A percentile compares a stretch with the other conserved stretches of the same genome.
Evolutionary conservation across 1,139 yeast genomes (phyloP).

Genomic region (Hansenula sp.): DNA sequence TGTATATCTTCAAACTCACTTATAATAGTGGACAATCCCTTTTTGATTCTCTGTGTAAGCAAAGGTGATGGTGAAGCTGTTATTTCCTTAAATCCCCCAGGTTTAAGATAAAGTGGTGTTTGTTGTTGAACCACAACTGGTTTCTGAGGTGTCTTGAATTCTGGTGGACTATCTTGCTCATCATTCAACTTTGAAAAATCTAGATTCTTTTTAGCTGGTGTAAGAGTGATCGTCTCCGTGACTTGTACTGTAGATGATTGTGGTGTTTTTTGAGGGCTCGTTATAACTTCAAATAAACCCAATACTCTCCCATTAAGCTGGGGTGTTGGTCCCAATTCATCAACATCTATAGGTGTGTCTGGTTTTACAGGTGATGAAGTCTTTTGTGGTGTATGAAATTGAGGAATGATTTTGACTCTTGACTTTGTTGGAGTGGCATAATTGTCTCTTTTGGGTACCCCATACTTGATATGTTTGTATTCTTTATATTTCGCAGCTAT

Average conservation of each 20-base stretch:
- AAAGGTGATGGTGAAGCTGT: conserved; percentile 27
- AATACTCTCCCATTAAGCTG: conserved; percentile 66
- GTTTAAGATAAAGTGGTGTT: conserved; percentile 24
- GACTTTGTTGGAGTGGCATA: conserved; percentile 3
- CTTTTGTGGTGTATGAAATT: conserved; percentile 17
- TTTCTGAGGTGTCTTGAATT: conserved; percentile 29
- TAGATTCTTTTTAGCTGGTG: conserved; percentile 11
- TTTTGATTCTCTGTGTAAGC: conserved; percentile 25
- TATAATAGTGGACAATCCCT: conserved; percentile 34
- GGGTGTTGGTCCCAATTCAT: conserved; percentile 71
- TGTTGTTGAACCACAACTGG: conserved; percentile 5
- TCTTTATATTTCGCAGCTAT: conserved; percentile 10
- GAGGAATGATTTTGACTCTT: conserved; percentile 3
- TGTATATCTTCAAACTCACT: conserved; percentile 31
- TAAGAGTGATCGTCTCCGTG: background rate
- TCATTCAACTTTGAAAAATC: conserved; percentile 6
- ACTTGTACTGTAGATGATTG: background rate
- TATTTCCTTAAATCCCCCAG: conserved; percentile 1
- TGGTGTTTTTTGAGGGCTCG: conserved; percentile 14
- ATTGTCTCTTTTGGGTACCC: conserved; percentile 4
- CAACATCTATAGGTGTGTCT: conserved; percentile 4
- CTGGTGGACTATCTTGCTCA: background rate
- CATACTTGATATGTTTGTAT: conserved; percentile 9
- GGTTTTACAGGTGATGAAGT: conserved; percentile 19
- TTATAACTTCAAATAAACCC: conserved; percentile 55